phyloP scores from a whole-genome alignment of 257 asterid genomes.

The Nicotiana obtusifolia region DNA sequence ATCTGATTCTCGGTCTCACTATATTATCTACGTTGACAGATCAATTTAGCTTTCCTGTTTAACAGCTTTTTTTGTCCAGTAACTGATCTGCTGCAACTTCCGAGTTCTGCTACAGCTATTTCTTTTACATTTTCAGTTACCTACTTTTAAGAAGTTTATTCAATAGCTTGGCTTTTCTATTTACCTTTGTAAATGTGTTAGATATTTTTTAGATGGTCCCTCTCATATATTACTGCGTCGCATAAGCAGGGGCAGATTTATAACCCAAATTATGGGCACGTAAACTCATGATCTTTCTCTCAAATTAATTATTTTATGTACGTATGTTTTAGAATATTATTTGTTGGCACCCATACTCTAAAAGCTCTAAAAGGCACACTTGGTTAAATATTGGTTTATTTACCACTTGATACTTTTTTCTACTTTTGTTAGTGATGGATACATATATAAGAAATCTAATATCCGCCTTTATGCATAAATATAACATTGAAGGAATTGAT shows the following conservation, averaged over 20 bases:
- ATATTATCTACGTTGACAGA: constrained; percentile 5
- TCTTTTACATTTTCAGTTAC: not conserved
- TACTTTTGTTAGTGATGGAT: no score
- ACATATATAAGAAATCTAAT: no score
- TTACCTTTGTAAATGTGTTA: not conserved
- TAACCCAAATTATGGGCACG: no score
- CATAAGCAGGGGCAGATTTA: not conserved
- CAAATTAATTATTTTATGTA: no score
- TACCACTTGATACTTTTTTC: no score
- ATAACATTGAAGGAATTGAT: no score
- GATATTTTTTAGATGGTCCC: not conserved
- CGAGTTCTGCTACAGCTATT: not conserved
- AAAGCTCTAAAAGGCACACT: no score
- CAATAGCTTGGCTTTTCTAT: not conserved
- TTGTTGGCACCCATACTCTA: no score
- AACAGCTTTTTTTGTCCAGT: not conserved
- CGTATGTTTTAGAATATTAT: no score
- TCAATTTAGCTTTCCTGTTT: not conserved
- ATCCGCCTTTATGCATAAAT: no score
- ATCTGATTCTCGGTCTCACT: not conserved
- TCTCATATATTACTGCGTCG: not conserved
- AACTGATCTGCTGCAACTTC: not conserved
- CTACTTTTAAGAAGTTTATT: not conserved
- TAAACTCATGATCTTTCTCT: no score
- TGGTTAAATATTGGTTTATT: no score